Conservation (phyloP, 2,329 filamentous ascomycete species). For the Hypoxylon sp. region DNA sequence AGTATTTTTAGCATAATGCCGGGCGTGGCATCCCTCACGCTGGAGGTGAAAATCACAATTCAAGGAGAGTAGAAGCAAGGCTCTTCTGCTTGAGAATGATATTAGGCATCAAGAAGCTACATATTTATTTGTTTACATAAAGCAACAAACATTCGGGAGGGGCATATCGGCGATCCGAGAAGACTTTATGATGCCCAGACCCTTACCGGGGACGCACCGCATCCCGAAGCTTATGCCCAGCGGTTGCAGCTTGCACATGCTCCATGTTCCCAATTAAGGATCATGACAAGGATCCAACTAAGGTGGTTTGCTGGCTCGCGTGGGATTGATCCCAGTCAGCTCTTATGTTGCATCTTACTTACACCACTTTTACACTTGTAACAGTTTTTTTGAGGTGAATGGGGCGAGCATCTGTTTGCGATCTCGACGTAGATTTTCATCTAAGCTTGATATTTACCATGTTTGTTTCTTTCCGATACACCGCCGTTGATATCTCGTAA, state of each 20-base stretch:
- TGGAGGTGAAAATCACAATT: background rate
- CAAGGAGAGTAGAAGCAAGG: background rate
- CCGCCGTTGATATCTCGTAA: background rate
- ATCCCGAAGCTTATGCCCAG: constrained; percentile 22
- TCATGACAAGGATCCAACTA: constrained; percentile 33
- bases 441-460: background rate
- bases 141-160: background rate
- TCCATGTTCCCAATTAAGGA: constrained; percentile 38
- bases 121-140: background rate
- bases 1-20: background rate
- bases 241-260: constrained; percentile 34
- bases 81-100: background rate
- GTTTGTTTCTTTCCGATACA: constrained; percentile 3
- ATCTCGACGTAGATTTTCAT: constrained; percentile 13
- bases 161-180: constrained; percentile 4
- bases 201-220: constrained; percentile 16
- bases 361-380: constrained; percentile 15
- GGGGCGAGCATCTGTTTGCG: constrained; percentile 16
- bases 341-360: constrained; percentile 42
- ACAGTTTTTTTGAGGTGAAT: constrained; percentile 10
- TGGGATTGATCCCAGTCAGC: constrained; percentile 43
- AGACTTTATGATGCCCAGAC: constrained; percentile 18
- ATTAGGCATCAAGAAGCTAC: background rate
- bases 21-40: background rate
- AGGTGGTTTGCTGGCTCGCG: constrained; percentile 37